Percentiles rank a stretch among this genome's conserved stretches.
These are phyloP conservation scores for Podaxis rugospora DNA, from an alignment of 768 basidiomycete species.

Conservation along the genomic window DNA sequence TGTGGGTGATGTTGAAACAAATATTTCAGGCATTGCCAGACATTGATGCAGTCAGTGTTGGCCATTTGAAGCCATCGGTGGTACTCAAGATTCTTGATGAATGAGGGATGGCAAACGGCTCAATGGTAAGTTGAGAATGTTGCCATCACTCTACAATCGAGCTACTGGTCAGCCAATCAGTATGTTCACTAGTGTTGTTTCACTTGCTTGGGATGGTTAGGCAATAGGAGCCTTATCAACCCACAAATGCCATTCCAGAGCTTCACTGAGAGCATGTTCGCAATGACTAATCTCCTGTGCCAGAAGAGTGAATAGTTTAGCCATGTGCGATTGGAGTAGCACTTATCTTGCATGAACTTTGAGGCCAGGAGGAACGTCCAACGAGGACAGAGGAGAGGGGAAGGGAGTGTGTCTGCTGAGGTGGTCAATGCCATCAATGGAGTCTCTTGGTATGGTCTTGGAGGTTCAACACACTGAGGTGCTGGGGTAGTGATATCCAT, in stretches of 20 bases:
- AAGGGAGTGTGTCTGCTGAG: conserved; percentile 46
- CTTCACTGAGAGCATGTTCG: conserved; percentile 81
- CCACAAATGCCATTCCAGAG: conserved; percentile 90
- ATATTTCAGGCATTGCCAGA: conserved; percentile 4
- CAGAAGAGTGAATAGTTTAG: conserved; percentile 84
- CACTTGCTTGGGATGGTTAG: conserved; percentile 16
- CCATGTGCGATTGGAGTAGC: conserved; percentile 93
- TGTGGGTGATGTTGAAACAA: too few relatives aligned
- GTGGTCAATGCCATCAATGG: conserved; percentile 4
- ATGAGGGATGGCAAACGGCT: conserved; percentile 21
- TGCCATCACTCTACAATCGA: conserved; percentile 49
- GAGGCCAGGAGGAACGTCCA: conserved; percentile 86
- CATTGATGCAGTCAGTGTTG: conserved; percentile 31
- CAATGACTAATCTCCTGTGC: conserved; percentile 84
- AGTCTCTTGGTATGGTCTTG: not conserved
- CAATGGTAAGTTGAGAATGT: conserved; percentile 19
- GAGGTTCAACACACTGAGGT: not conserved
- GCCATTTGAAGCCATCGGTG: not conserved
- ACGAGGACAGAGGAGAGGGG: conserved; percentile 82
- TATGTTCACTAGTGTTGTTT: conserved; percentile 14
- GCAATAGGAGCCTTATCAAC: conserved; percentile 61
- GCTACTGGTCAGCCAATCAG: conserved; percentile 32
- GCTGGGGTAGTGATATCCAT: conserved; percentile 16
- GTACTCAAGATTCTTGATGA: conserved; percentile 2
- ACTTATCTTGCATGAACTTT: conserved; percentile 91